Base-by-base conservation (phyloP, 2,329 filamentous ascomycete genomes). In the Ciborinia camelliae region DNA sequence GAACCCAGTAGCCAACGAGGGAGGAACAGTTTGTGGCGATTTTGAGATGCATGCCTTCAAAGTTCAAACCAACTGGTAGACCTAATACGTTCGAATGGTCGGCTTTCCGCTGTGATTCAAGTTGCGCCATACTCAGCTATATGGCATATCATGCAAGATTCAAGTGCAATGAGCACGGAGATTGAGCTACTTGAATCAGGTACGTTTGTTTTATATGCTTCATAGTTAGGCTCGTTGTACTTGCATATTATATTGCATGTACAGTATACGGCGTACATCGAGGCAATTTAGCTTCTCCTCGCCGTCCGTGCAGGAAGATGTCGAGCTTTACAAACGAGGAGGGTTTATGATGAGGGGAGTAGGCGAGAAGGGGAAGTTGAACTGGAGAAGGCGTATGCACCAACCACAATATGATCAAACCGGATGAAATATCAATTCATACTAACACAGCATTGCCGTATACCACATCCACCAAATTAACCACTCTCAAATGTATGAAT, bases 361-460 rank as follows among this genome's bases (percentile, higher is more conserved):
- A 58, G 41, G 20, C 28, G 54, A 58, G 54, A 58, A 32, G 54
- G 54, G 20, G 28, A 23, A 32, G 26, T 41, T 30, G 53, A 43
- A 30, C 26, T 32, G 18, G 26, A 45, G 12, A 58, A 45, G 54
- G 54, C 39, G 45, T n/a, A 32, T 58, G 41, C 54, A 58, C 28
- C 54, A 47, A 58, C 54, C 54, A 47, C 41, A 45, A 18, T 35
- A 58, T 58, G 54, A 20, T 58, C 54, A 58, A 35, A 47, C 54
- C 54, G 28, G 54, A 58, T 58, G 54, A 58, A 58, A 58, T 23
- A 47, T 35, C 35, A 54, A 54, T 26, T 58, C 41, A 58, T 23
- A 47, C 54, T 58, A 32, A 26, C 54, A 58, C 54, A 35, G 54
- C 54, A 58, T 58, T 58, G 28, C 54, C 41, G 54, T 58, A 47